phyloP scores from a whole-genome alignment of 1,139 yeast genomes.

The Geotrichum histeridarum region DNA sequence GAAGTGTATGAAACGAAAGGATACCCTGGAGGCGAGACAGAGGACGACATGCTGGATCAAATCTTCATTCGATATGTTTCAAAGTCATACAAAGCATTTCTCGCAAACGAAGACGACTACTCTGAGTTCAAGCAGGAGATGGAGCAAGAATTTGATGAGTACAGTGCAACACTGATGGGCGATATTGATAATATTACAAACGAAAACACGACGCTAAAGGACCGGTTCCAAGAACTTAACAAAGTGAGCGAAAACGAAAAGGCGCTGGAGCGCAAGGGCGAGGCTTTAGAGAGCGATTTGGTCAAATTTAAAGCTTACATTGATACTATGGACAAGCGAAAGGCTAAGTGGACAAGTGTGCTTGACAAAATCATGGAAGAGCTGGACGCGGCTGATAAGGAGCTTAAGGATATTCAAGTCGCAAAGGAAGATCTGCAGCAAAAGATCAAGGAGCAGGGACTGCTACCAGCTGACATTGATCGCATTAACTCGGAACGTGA shows the following conservation, averaged over 20 bases:
- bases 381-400: slow-evolving; percentile 45
- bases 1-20: slow-evolving; percentile 42
- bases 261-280: slow-evolving; percentile 51
- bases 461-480: slow-evolving; percentile 60
- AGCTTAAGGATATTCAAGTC: slow-evolving; percentile 42
- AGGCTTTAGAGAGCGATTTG: slow-evolving; percentile 67
- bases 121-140: slow-evolving; percentile 52
- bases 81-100: slow-evolving; percentile 62
- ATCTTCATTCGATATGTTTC: slow-evolving; percentile 63
- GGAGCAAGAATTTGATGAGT: slow-evolving; percentile 42
- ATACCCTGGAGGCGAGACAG: slow-evolving; percentile 36
- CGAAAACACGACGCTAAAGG: slow-evolving; percentile 39
- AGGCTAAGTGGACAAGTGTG: slow-evolving; percentile 58
- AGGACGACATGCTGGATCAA: slow-evolving; percentile 46
- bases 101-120: slow-evolving; percentile 52
- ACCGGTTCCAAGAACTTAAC: slow-evolving; percentile 33
- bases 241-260: slow-evolving; percentile 42
- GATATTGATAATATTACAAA: slow-evolving; percentile 44
- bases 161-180: slow-evolving; percentile 18
- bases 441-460: slow-evolving; percentile 51
- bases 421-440: slow-evolving; percentile 47
- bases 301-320: slow-evolving; percentile 66
- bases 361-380: slow-evolving; percentile 54
- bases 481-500: slow-evolving; percentile 58
- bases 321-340: slow-evolving; percentile 59